These are phyloP conservation scores for Drechslerella dactyloides DNA, from an alignment of 2,329 filamentous ascomycete species.

Conservation along the genomic window DNA sequence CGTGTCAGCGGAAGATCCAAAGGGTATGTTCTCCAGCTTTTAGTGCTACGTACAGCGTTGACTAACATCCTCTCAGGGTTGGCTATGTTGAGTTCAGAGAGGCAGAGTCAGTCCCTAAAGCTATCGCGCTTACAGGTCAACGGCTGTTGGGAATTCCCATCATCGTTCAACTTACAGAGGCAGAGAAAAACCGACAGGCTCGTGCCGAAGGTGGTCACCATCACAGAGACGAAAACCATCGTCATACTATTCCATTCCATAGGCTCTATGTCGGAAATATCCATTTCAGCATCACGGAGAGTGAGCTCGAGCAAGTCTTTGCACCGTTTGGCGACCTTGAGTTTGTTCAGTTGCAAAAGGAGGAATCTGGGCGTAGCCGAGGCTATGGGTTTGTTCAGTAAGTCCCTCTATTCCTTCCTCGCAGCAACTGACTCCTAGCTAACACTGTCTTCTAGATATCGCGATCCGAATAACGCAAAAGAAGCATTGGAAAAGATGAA, in stretches of 20 bases:
- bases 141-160: constrained; percentile 98
- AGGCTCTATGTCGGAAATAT: constrained; percentile 89
- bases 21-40: constrained; percentile 69
- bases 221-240: constrained; percentile 42
- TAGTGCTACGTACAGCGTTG: constrained; percentile 4
- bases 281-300: constrained; percentile 98
- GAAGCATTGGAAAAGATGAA: constrained; percentile 99
- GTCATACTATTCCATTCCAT: neutral
- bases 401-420: constrained; percentile 58
- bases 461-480: constrained; percentile 86
- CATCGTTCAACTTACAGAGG: constrained; percentile 97
- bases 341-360: constrained; percentile 96
- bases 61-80: constrained; percentile 67
- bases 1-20: constrained; percentile 95
- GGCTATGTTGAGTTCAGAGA: constrained; percentile 99
- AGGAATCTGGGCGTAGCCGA: constrained; percentile 85
- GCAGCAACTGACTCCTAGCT: neutral
- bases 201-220: constrained; percentile 60
- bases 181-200: constrained; percentile 97
- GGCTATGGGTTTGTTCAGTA: constrained; percentile 99
- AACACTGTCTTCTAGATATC: constrained; percentile 69
- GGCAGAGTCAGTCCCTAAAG: constrained; percentile 89
- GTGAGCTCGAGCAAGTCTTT: constrained; percentile 93
- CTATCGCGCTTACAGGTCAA: constrained; percentile 97
- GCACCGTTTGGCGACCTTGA: constrained; percentile 97